Percentiles rank a stretch among this genome's conserved stretches.
These are phyloP conservation scores for Neobulgaria alba DNA, from an alignment of 2,329 filamentous ascomycete species.

Conservation along the genomic window DNA sequence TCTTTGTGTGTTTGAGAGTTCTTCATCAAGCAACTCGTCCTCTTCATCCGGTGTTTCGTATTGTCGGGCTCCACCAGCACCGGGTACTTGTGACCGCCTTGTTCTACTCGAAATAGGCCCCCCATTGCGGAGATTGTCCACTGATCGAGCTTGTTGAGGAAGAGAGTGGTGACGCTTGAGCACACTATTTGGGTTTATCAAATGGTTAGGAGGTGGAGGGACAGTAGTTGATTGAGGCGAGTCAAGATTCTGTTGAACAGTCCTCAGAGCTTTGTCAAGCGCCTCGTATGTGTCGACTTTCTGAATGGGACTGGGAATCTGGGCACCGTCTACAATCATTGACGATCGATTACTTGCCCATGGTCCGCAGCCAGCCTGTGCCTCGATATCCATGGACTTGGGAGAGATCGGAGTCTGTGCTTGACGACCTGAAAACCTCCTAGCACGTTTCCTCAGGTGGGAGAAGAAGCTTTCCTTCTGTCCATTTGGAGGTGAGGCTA, in stretches of 20 bases:
- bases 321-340: slow-evolving; percentile 58
- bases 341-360: slow-evolving; percentile 84
- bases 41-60: slow-evolving; percentile 96
- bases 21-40: slow-evolving; percentile 90
- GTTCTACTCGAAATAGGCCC: slow-evolving; percentile 71
- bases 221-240: slow-evolving; percentile 27
- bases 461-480: slow-evolving; percentile 98
- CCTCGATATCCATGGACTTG: slow-evolving; percentile 77
- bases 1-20: slow-evolving; percentile 65
- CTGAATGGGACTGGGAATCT: slow-evolving; percentile 38
- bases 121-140: slow-evolving; percentile 50
- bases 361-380: slow-evolving; percentile 83
- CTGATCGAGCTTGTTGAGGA: slow-evolving; percentile 44
- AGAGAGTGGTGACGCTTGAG: slow-evolving; percentile 59
- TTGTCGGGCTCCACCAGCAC: slow-evolving; percentile 61
- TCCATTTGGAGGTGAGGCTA: slow-evolving; percentile 67
- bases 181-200: slow-evolving; percentile 40
- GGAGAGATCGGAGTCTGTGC: slow-evolving; percentile 67
- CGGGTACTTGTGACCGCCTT: slow-evolving; percentile 64
- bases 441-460: slow-evolving; percentile 85
- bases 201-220: slow-evolving; percentile 46
- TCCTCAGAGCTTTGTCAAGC: slow-evolving; percentile 48
- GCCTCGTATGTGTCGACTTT: slow-evolving; percentile 52
- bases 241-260: slow-evolving; percentile 43
- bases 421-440: slow-evolving; percentile 85